Evolutionary conservation across 768 basidiomycete genomes (phyloP).

Genomic region (Auricularia heimuer): DNA sequence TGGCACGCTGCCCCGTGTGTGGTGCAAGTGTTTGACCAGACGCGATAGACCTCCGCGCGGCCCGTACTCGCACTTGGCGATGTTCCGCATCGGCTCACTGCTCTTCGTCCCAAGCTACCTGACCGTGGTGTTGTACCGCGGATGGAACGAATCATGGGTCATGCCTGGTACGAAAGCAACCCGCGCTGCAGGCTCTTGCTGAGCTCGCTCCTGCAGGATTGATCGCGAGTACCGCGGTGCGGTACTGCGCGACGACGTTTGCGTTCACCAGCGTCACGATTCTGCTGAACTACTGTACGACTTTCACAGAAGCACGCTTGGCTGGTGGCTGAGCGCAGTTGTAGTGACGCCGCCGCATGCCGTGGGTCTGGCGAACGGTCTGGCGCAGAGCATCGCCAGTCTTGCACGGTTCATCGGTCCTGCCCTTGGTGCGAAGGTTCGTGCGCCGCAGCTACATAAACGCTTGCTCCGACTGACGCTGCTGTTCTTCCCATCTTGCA

Average conservation of each 20-base stretch:
- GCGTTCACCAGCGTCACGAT: constrained; percentile 87
- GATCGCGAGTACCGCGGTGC: constrained; percentile 75
- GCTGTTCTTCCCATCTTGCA: constrained; percentile 18
- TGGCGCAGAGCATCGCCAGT: constrained; percentile 92
- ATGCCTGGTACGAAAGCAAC: constrained; percentile 69
- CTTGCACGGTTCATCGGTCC: constrained; percentile 87
- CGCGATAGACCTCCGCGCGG: constrained; percentile 59
- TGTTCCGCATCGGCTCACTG: constrained; percentile 81
- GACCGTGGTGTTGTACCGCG: constrained; percentile 62
- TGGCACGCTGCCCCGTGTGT: not conserved
- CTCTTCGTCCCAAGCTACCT: constrained; percentile 88
- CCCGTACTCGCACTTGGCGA: constrained; percentile 73
- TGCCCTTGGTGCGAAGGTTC: constrained; percentile 71
- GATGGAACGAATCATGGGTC: constrained; percentile 58
- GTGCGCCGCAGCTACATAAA: constrained; percentile 15
- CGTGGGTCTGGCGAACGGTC: constrained; percentile 87
- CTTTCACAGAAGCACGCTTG: too few relatives aligned
- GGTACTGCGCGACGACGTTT: constrained; percentile 84
- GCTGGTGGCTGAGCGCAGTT: constrained; percentile 2
- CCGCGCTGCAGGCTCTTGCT: not conserved
- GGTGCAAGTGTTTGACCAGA: too few relatives aligned
- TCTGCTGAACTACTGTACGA: constrained; percentile 53
- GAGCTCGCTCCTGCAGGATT: constrained; percentile 36
- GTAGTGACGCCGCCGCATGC: constrained; percentile 84
- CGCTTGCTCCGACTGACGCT: not conserved